These are phyloP conservation scores for Lachnellula subtilissima DNA, from an alignment of 2,329 filamentous ascomycete genomes.

Conservation along the genomic window DNA sequence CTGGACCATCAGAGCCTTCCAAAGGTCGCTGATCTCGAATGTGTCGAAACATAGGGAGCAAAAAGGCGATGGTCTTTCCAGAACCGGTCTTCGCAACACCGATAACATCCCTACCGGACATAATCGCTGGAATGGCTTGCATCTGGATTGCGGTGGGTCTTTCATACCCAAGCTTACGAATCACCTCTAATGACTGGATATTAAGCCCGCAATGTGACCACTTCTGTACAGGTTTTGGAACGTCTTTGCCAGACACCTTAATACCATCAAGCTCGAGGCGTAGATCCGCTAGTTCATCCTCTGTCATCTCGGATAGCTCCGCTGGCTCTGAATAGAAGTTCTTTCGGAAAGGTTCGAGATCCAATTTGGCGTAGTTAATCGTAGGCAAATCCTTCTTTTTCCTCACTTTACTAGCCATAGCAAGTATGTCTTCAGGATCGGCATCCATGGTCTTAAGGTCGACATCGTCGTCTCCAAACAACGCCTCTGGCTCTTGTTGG, in stretches of 20 bases:
- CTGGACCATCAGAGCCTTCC: slow-evolving; percentile 78
- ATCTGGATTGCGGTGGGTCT: slow-evolving; percentile 91
- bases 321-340: slow-evolving; percentile 90
- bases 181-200: slow-evolving; percentile 79
- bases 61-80: slow-evolving; percentile 92
- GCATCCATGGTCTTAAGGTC: slow-evolving; percentile 58
- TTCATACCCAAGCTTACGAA: slow-evolving; percentile 76
- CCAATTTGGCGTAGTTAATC: slow-evolving; percentile 80
- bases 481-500: slow-evolving; percentile 69
- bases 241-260: slow-evolving; percentile 81
- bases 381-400: slow-evolving; percentile 96
- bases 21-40: slow-evolving; percentile 88
- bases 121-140: slow-evolving; percentile 89
- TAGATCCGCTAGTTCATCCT: slow-evolving; percentile 76
- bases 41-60: slow-evolving; percentile 95
- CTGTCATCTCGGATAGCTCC: slow-evolving; percentile 76
- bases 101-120: slow-evolving; percentile 93
- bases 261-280: slow-evolving; percentile 90
- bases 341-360: slow-evolving; percentile 83
- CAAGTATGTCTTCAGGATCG: slow-evolving; percentile 59
- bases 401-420: slow-evolving; percentile 53
- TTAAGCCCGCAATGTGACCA: slow-evolving; percentile 95
- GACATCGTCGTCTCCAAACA: slow-evolving; percentile 82
- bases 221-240: slow-evolving; percentile 90
- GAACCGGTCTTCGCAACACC: slow-evolving; percentile 97